phyloP scores from a whole-genome alignment of 805 yeast genomes.

The Tetrapisispora iriomotensis region DNA sequence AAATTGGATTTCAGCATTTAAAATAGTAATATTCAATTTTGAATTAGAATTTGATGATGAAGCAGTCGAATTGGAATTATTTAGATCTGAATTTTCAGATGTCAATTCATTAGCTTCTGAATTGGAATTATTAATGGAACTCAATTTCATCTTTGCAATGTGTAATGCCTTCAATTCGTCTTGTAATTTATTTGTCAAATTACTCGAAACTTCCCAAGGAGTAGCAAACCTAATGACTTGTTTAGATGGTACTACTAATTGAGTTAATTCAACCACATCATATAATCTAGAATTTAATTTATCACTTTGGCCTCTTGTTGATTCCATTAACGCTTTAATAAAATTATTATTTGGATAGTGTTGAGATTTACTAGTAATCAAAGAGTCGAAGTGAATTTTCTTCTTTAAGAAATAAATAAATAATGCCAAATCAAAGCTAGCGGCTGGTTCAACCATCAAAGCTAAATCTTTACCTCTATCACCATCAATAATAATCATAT shows the following conservation, averaged over 20 bases:
- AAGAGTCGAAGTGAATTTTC: constrained; percentile 44
- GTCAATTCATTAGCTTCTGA: neutral
- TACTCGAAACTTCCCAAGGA: constrained; percentile 50
- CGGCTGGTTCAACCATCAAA: constrained; percentile 56
- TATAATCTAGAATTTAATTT: constrained; percentile 24
- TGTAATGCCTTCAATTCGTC: constrained; percentile 66
- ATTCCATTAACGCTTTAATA: constrained; percentile 21
- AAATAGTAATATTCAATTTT: constrained; percentile 43
- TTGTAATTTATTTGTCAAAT: constrained; percentile 50
- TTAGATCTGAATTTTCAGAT: neutral
- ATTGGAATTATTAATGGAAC: constrained; percentile 22
- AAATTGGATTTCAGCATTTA: constrained; percentile 74
- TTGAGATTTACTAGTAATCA: constrained; percentile 25
- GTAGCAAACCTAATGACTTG: constrained; percentile 71
- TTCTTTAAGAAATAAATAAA: constrained; percentile 67
- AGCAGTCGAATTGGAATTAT: neutral
- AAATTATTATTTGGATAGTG: constrained; percentile 23
- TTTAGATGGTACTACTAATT: constrained; percentile 62
- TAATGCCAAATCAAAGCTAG: constrained; percentile 55
- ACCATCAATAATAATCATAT: constrained; percentile 71
- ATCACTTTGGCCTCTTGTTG: constrained; percentile 16
- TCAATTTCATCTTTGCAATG: constrained; percentile 48
- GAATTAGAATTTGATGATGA: constrained; percentile 7
- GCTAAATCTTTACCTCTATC: constrained; percentile 78
- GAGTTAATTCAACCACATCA: constrained; percentile 37